Evolutionary conservation across 305 asterid species (phyloP).

Genomic region (Fraxinus albicans): DNA sequence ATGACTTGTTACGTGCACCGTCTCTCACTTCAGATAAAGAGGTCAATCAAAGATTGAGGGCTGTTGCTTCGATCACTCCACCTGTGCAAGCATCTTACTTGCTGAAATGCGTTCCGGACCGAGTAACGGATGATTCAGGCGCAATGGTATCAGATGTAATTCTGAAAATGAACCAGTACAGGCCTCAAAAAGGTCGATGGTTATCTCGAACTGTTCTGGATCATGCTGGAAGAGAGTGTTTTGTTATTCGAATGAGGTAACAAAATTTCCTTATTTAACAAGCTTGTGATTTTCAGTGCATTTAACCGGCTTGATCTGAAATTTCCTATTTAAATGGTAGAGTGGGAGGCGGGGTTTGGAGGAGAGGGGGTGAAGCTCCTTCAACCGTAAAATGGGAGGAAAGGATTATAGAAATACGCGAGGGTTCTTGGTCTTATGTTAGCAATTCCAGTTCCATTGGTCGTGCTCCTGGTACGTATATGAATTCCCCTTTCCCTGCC

Average conservation of each 20-base stretch:
- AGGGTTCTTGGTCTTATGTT: slow-evolving; percentile 92
- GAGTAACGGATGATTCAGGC: slow-evolving; percentile 89
- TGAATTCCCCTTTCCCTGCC: background rate
- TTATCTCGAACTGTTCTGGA: slow-evolving; percentile 82
- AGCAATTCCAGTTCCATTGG: slow-evolving; percentile 80
- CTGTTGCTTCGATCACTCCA: slow-evolving; percentile 75
- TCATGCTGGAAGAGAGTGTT: slow-evolving; percentile 90
- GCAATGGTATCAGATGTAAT: slow-evolving; percentile 92
- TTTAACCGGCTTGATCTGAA: background rate
- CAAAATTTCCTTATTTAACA: background rate
- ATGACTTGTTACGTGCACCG: slow-evolving; percentile 72
- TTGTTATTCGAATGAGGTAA: slow-evolving; percentile 80
- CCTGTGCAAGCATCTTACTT: slow-evolving; percentile 89
- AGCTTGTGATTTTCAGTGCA: background rate
- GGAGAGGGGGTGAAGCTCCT: slow-evolving; percentile 89
- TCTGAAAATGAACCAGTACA: slow-evolving; percentile 70
- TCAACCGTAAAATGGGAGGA: slow-evolving; percentile 79
- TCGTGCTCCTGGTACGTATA: slow-evolving; percentile 69
- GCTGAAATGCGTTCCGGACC: slow-evolving; percentile 82
- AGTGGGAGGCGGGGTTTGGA: slow-evolving; percentile 84
- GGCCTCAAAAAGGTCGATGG: slow-evolving; percentile 95
- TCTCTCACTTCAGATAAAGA: slow-evolving; percentile 59
- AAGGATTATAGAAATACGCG: slow-evolving; percentile 63
- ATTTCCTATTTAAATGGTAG: slow-evolving; percentile 32
- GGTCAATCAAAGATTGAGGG: slow-evolving; percentile 40